Percentiles rank a stretch among this genome's conserved stretches.
phyloP scores from a whole-genome alignment of 306 rosid genomes.

The Benincasa hispida region DNA sequence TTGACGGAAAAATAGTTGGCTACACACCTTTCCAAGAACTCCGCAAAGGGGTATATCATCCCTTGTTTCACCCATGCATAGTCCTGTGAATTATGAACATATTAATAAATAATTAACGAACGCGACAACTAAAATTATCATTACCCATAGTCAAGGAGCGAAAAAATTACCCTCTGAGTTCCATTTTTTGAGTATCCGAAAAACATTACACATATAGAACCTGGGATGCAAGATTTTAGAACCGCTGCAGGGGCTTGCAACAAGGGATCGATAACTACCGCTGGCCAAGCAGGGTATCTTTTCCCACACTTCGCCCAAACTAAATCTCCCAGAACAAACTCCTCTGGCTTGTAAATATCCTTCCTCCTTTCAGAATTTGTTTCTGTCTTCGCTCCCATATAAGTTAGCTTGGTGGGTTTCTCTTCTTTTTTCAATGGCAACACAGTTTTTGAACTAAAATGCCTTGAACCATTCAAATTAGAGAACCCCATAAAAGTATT shows the following conservation, averaged over 20 bases:
- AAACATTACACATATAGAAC: slow-evolving; percentile 83
- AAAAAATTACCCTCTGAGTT: slow-evolving; percentile 51
- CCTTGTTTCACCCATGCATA: slow-evolving; percentile 98
- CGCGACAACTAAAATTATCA: neutral
- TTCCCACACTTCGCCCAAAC: slow-evolving; percentile 98
- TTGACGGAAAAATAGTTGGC: slow-evolving; percentile 1
- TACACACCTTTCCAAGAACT: slow-evolving; percentile 69
- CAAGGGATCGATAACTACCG: slow-evolving; percentile 84
- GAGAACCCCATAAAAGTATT: slow-evolving; percentile 9
- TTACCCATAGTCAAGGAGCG: neutral
- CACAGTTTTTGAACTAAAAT: slow-evolving; percentile 17
- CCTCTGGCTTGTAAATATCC: slow-evolving; percentile 57
- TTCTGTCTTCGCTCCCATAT: slow-evolving; percentile 18
- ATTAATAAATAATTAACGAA: slow-evolving; percentile 4
- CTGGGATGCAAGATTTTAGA: slow-evolving; percentile 52
- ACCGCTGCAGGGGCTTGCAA: slow-evolving; percentile 73
- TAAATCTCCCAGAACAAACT: slow-evolving; percentile 79
- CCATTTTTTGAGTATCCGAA: slow-evolving; percentile 86
- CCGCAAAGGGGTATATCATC: slow-evolving; percentile 61
- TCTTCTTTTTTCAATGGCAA: slow-evolving; percentile 13
- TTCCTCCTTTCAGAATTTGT: slow-evolving; percentile 32
- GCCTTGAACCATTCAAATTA: slow-evolving; percentile 10
- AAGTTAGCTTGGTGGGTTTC: slow-evolving; percentile 29
- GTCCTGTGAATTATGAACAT: slow-evolving; percentile 48
- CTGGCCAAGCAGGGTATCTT: slow-evolving; percentile 95